phyloP scores from a whole-genome alignment of 257 asterid genomes.

The Fraxinus americana region DNA sequence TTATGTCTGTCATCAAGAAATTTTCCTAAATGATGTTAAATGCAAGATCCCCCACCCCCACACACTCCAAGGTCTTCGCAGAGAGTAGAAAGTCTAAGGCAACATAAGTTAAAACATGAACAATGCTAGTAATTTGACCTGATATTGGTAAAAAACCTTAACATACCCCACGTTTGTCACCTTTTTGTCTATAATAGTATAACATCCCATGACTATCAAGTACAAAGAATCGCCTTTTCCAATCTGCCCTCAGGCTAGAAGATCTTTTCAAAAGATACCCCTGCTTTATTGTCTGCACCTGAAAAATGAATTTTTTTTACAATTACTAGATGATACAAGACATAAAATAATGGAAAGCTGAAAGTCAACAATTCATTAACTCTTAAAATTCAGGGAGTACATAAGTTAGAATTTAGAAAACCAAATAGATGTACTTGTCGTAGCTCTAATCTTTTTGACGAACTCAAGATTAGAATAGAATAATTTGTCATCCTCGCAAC shows the following conservation, averaged over 20 bases:
- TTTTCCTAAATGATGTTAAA: not conserved
- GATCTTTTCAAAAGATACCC: slow-evolving; percentile 95
- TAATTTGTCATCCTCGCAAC: slow-evolving; percentile 13
- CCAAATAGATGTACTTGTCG: not conserved
- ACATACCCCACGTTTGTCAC: slow-evolving; percentile 72
- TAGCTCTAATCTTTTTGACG: not conserved
- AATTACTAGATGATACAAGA: slow-evolving; percentile 6
- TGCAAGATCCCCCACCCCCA: not conserved
- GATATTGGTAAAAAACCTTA: slow-evolving; percentile 21
- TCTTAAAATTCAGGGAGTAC: slow-evolving; percentile 12
- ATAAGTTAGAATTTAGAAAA: slow-evolving; percentile 12
- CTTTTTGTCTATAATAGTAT: slow-evolving; percentile 84
- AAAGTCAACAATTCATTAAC: slow-evolving; percentile 3
- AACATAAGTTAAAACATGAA: slow-evolving; percentile 9
- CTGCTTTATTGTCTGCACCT: slow-evolving; percentile 91
- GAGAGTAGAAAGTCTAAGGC: slow-evolving; percentile 17
- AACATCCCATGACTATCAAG: slow-evolving; percentile 89
- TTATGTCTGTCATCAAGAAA: not conserved
- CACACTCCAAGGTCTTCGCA: slow-evolving; percentile 16
- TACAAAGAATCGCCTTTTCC: slow-evolving; percentile 97
- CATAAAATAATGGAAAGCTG: slow-evolving; percentile 8
- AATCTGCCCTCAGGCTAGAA: slow-evolving; percentile 89
- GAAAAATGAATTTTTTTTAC: slow-evolving; percentile 26
- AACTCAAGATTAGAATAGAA: slow-evolving; percentile 20
- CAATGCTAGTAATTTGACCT: slow-evolving; percentile 29